Conservation (phyloP, 2,329 filamentous ascomycete species). For the Xylaria sp. region DNA sequence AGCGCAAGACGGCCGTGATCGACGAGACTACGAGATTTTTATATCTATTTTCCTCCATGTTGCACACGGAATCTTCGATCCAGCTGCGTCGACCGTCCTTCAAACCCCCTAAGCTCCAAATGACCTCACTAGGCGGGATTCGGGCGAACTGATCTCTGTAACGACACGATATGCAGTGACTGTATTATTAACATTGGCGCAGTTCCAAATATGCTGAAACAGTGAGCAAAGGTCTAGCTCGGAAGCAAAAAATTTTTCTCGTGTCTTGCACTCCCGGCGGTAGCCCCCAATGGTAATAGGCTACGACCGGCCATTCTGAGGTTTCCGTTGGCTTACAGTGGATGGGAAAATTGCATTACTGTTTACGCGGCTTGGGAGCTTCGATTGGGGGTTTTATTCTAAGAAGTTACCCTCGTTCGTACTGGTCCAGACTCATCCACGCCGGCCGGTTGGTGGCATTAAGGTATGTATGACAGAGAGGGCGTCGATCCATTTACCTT, state of each 20-base stretch:
- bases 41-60: background rate
- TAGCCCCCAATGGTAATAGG: constrained; percentile 13
- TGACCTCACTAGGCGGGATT: too few relatives aligned
- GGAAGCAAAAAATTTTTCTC: constrained; percentile 12
- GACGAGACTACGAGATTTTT: constrained; percentile 2
- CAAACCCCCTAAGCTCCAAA: too few relatives aligned
- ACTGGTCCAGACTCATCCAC: background rate
- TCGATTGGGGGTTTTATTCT: constrained; percentile 1
- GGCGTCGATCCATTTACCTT: constrained; percentile 26
- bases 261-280: background rate
- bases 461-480: background rate
- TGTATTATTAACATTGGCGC: background rate
- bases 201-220: constrained; percentile 10
- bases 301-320: background rate
- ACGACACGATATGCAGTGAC: too few relatives aligned
- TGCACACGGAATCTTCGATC: constrained; percentile 20
- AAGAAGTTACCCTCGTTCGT: constrained; percentile 1
- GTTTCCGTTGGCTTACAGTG: background rate
- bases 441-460: background rate
- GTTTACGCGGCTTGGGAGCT: constrained; percentile 11
- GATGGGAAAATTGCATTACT: constrained; percentile 9
- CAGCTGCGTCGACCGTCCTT: too few relatives aligned
- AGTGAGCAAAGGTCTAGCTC: constrained; percentile 1
- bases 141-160: too few relatives aligned
- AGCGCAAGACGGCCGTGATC: constrained; percentile 3